Base-by-base conservation (phyloP, 768 basidiomycete genomes). In the Ramaria rubella region DNA sequence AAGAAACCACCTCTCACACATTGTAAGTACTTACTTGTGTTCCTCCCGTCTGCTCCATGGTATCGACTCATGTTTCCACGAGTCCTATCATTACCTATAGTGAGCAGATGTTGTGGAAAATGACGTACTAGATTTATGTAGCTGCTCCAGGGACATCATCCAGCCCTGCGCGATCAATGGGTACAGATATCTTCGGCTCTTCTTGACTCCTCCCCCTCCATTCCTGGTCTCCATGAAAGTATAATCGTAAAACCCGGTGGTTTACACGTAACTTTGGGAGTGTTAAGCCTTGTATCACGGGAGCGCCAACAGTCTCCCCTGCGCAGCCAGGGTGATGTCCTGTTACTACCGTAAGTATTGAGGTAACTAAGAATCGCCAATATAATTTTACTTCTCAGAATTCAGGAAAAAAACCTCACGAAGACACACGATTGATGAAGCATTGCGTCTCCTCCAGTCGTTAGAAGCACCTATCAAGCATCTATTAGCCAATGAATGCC, bases 201-300 rank as follows among this genome's bases (percentile, higher is more conserved):
- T 44, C 69, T 73, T 9, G 54, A 51, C 3, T 53, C 60, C 23
- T 55, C 58, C 4, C 72, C 73, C 1, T 57, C 69, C 6, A 72
- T 75, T 24, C 60, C 68, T 0, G 88, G 88, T 0, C 71, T 90
- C 4, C 83, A 90, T 67, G 64, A 63, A 9, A 74, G 78, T 2
- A 80, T 90, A 61, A 67, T 86, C 52, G 75, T 89, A 53, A 73
- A 77, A 43, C 78, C 79, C 0, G 74, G 77, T 8, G 67, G 86
- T n/a, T 68, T 89, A 42, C 87, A 90, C 67, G 68, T 90, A 55
- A 90, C 87, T 0, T 70, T 90, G 1, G 87, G 87, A 1, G 86
- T 88, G 1, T 85, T 90, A 83, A 69, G 78, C 0, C 31, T 52
- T 36, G 34, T 17, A 17, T n/a, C 80, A 89, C 33, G 66, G 12